Conservation (phyloP, 306 rosid species). For the Fragaria vesca region DNA sequence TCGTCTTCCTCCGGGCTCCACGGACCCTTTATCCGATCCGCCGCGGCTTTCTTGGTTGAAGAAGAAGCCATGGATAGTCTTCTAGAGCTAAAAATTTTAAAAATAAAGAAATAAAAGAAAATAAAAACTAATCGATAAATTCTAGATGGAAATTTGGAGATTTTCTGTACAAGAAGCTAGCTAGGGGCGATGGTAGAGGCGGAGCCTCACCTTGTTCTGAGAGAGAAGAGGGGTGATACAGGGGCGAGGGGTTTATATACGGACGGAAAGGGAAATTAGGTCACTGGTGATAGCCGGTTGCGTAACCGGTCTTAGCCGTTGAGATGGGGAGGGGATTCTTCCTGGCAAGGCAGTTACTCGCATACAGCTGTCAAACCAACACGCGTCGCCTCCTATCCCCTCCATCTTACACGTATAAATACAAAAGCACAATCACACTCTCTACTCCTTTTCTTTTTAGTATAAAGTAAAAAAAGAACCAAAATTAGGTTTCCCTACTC, state of each 20-base stretch:
- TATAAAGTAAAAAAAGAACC: not conserved
- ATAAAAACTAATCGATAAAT: not conserved
- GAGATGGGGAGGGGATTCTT: conserved; percentile 29
- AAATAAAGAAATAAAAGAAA: not conserved
- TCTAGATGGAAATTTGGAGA: not conserved
- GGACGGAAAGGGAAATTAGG: conserved; percentile 22
- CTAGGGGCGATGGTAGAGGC: conserved; percentile 24
- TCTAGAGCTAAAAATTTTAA: not conserved
- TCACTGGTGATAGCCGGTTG: conserved; percentile 43
- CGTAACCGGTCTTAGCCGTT: conserved; percentile 44
- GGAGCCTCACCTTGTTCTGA: conserved; percentile 33
- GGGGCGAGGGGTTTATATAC: conserved; percentile 30
- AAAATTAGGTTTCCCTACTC: not conserved
- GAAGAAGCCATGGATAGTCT: conserved; percentile 31
- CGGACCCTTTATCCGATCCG: conserved; percentile 81
- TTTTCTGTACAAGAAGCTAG: not conserved
- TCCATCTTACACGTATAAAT: conserved; percentile 42
- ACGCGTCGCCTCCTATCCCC: conserved; percentile 43
- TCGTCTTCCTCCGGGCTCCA: conserved; percentile 92
- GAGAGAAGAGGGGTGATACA: not conserved
- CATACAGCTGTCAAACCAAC: conserved; percentile 57
- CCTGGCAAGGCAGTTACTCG: conserved; percentile 51
- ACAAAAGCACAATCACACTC: conserved; percentile 15
- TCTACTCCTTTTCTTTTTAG: not conserved
- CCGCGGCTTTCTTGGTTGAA: conserved; percentile 24